Evolutionary conservation across 108 stramenopile genomes (phyloP), one percentile per base, ranked within the genome.

Genomic region (Nannochloropsis oceanica): DNA sequence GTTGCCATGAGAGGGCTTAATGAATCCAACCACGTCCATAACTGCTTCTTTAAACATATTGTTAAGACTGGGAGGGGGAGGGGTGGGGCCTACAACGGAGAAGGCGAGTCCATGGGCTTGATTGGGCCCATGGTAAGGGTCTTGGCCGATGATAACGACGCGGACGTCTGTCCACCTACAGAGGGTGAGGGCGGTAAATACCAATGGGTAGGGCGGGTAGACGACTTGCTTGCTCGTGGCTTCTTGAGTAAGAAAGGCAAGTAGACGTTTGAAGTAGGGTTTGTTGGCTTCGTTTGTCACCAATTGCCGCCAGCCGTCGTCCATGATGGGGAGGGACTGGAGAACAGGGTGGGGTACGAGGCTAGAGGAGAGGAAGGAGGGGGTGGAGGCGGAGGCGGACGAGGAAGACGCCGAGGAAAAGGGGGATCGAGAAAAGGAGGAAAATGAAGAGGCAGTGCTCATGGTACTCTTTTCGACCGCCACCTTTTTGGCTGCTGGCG

Each of bases 61-160:
- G 18, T 94, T 91, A 25, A 99, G 90, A 26, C 94, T 94, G 1
- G 97, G 97, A 9, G 99, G 98, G 34, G 93, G 89, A 80, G 84
- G 79, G 13, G 96, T 88, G 26, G 94, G 95, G 44, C 79, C 88
- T 79, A 87, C 89, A 18, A 99, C 98, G 13, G 95, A 96, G 81
- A 93, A 93, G 7, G 92, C 88, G 22, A 93, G 84, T 9, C 92
- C 92, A 80, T 93, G 92, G 44, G 92, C 92, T 87, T 93, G 92
- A 22, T 89, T 87, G 13, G 96, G 96, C 42, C 94, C 95, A 89
- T 99, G 99, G 91, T 99, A 99, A 9, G 99, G 99, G 89, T 99
- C 99, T 87, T 99, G 99, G 14, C 99, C 99, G n/a, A 99, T 91
- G 86, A 99, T 96, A 14, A 99, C 98, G 12, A 97, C 94, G 81